Percentiles rank a stretch among this genome's conserved stretches.
These are phyloP conservation scores for Erodium chrysanthum DNA, from an alignment of 441 rosid species.

Conservation along the genomic window DNA sequence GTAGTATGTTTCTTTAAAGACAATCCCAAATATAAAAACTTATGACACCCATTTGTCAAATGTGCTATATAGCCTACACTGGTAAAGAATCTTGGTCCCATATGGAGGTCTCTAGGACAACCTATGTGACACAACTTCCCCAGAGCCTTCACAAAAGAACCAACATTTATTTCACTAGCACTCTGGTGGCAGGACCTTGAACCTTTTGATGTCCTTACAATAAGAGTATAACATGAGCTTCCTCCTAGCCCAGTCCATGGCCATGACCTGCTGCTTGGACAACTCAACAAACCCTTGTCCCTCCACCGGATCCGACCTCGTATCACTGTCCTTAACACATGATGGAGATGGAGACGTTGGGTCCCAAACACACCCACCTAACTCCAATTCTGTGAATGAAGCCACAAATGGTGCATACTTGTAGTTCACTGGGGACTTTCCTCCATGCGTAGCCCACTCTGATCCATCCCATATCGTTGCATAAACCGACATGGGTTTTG, in stretches of 20 bases:
- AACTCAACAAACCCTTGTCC: slow-evolving; percentile 50
- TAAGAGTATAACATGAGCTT: slow-evolving; percentile 87
- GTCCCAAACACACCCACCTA: slow-evolving; percentile 43
- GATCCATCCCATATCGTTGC: slow-evolving; percentile 90
- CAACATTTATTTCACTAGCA: slow-evolving; percentile 27
- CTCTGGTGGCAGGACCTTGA: slow-evolving; percentile 65
- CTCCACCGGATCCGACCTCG: slow-evolving; percentile 54
- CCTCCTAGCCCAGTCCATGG: slow-evolving; percentile 76
- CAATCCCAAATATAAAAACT: no score
- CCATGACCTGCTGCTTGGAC: slow-evolving; percentile 48
- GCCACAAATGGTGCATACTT: slow-evolving; percentile 60
- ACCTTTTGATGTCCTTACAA: slow-evolving; percentile 56
- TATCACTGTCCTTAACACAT: slow-evolving; percentile 39
- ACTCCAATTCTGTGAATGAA: slow-evolving; percentile 44
- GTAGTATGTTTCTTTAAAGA: no score
- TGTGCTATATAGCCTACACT: no score
- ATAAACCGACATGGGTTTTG: slow-evolving; percentile 63
- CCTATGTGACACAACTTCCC: no score
- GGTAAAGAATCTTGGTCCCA: no score
- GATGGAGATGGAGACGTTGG: slow-evolving; percentile 23
- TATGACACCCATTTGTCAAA: no score
- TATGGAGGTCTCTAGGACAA: no score
- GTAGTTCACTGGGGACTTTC: slow-evolving; percentile 80
- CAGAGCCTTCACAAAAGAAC: no score
- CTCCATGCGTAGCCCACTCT: slow-evolving; percentile 94